Conservation (phyloP, 73 alveolate species). For the Paramecium bursaria region DNA sequence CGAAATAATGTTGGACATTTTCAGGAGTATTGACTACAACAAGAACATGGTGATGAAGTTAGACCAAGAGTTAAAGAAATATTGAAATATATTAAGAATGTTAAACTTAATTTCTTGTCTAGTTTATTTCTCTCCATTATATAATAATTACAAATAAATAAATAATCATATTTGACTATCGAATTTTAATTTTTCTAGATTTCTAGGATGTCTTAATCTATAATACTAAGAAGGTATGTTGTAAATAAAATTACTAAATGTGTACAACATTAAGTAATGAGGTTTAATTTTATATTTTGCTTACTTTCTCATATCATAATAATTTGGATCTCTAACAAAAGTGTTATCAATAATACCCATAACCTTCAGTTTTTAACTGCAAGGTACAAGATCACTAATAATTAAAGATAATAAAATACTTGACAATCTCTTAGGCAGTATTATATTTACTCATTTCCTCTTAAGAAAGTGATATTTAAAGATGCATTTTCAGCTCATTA, state of each 20-base stretch:
- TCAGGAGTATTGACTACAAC: no score
- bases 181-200: no score
- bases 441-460: constrained; percentile 37
- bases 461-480: neutral
- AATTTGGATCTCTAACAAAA: constrained; percentile 23
- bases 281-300: constrained; percentile 55
- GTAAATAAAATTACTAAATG: constrained; percentile 41
- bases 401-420: neutral
- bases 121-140: no score
- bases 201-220: constrained; percentile 52
- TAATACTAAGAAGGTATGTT: constrained; percentile 51
- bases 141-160: no score
- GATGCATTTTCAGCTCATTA: constrained; percentile 36
- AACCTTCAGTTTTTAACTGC: constrained; percentile 8
- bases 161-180: no score
- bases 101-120: no score
- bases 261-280: constrained; percentile 28
- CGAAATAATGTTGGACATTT: no score
- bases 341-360: constrained; percentile 14
- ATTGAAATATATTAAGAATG: no score
- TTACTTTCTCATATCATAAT: constrained; percentile 18
- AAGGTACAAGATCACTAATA: constrained; percentile 21
- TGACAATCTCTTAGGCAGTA: constrained; percentile 23
- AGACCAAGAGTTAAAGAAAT: no score
- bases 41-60: no score